A percentile compares a stretch with the other conserved stretches of the same genome.
phyloP scores from a whole-genome alignment of 495 filamentous ascomycete species.

The Talaromyces liani region DNA sequence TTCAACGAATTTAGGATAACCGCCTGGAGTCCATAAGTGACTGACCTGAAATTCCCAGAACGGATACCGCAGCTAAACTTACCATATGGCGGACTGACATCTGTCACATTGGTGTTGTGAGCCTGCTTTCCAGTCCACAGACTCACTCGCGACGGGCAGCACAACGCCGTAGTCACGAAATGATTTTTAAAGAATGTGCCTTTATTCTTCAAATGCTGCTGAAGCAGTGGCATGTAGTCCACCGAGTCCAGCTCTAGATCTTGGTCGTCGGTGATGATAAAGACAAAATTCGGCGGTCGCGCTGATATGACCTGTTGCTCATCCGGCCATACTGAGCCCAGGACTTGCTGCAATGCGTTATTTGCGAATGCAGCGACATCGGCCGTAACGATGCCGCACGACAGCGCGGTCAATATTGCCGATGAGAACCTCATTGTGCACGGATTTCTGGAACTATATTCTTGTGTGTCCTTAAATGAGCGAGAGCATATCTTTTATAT shows the following conservation, averaged over 20 bases:
- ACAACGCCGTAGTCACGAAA: conserved; percentile 56
- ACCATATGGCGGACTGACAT: conserved; percentile 58
- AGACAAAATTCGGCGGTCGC: conserved; percentile 48
- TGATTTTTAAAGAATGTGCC: conserved; percentile 51
- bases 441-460: neutral
- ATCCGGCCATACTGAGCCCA: neutral
- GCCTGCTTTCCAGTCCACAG: conserved; percentile 59
- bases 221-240: conserved; percentile 48
- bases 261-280: conserved; percentile 61
- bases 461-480: neutral
- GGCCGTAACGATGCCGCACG: neutral
- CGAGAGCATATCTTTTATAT: neutral
- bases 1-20: conserved; percentile 61
- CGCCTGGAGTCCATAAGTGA: conserved; percentile 33
- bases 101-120: conserved; percentile 72
- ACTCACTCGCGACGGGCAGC: conserved; percentile 57
- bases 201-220: conserved; percentile 42
- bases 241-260: conserved; percentile 54
- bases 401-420: neutral
- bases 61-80: neutral
- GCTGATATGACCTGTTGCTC: neutral
- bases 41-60: neutral
- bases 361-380: neutral
- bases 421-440: neutral
- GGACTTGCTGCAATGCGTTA: neutral